Evolutionary conservation across 2,329 filamentous ascomycete species (phyloP).

Genomic region (Colletotrichum liaoningense): DNA sequence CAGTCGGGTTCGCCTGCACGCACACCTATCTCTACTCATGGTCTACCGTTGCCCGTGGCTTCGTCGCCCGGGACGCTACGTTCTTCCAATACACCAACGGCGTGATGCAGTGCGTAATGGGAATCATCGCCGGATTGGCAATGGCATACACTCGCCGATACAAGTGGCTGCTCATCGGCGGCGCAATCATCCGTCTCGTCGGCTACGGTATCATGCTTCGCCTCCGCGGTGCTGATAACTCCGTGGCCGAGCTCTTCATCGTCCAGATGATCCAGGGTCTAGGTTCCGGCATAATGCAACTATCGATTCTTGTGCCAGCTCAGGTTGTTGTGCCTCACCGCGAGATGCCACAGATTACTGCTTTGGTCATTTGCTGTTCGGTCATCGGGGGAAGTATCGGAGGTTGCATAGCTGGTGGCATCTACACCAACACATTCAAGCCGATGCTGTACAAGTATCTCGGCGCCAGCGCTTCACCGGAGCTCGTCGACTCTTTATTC

Average conservation of each 20-base stretch:
- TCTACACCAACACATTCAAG: slow-evolving; percentile 48
- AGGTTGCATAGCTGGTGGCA: slow-evolving; percentile 43
- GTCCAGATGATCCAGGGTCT: slow-evolving; percentile 49
- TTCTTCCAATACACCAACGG: slow-evolving; percentile 48
- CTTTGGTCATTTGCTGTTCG: slow-evolving; percentile 44
- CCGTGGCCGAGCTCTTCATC: slow-evolving; percentile 49
- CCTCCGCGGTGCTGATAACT: slow-evolving; percentile 44
- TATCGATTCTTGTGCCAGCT: slow-evolving; percentile 46
- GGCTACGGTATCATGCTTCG: slow-evolving; percentile 46
- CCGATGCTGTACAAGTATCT: slow-evolving; percentile 16
- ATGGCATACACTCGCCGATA: slow-evolving; percentile 47
- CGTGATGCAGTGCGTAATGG: slow-evolving; percentile 51
- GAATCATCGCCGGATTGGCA: slow-evolving; percentile 51
- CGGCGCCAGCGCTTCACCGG: background rate
- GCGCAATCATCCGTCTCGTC: slow-evolving; percentile 45
- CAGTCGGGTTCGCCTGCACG: slow-evolving; percentile 45
- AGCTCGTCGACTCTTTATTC: slow-evolving; percentile 23
- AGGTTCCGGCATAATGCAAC: slow-evolving; percentile 42
- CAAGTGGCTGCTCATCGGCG: slow-evolving; percentile 45
- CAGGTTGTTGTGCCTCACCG: slow-evolving; percentile 42
- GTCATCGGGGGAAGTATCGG: slow-evolving; percentile 47
- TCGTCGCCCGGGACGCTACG: slow-evolving; percentile 41
- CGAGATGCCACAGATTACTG: slow-evolving; percentile 46
- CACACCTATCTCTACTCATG: slow-evolving; percentile 56
- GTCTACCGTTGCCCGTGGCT: slow-evolving; percentile 49